Percentiles rank a stretch among this genome's conserved stretches.
These are phyloP conservation scores for Rhododendron ovatum DNA, from an alignment of 148 eudicot genomes.

Conservation along the genomic window DNA sequence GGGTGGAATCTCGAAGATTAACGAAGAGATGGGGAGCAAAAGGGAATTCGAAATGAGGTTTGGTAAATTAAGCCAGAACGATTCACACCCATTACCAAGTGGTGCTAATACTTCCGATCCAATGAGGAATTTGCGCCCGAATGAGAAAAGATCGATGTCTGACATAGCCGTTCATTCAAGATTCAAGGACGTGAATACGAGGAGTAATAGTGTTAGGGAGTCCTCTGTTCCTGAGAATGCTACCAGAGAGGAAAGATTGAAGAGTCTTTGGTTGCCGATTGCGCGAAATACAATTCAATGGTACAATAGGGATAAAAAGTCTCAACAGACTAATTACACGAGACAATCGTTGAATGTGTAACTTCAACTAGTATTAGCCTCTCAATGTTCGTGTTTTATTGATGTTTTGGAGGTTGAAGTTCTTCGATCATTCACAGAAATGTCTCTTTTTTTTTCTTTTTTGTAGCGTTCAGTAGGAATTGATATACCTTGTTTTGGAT, in stretches of 20 bases:
- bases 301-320: slow-evolving; percentile 48
- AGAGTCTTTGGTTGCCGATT: slow-evolving; percentile 61
- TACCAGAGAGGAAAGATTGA: not conserved
- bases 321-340: slow-evolving; percentile 7
- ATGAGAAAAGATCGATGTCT: not conserved
- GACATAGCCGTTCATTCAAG: not conserved
- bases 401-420: no score
- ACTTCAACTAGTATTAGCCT: not conserved
- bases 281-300: slow-evolving; percentile 74
- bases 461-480: no score
- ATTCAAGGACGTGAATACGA: not conserved
- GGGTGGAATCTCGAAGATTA: slow-evolving; percentile 20
- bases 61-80: not conserved
- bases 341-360: slow-evolving; percentile 5
- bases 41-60: not conserved
- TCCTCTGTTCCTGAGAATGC: not conserved
- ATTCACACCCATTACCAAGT: slow-evolving; percentile 6
- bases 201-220: not conserved
- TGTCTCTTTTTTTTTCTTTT: no score
- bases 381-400: not conserved
- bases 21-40: slow-evolving; percentile 28
- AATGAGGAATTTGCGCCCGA: not conserved
- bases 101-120: not conserved
- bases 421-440: no score
- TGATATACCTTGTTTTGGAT: no score